Conservation (phyloP, 2,329 filamentous ascomycete species). For the Colletotrichum musae region DNA sequence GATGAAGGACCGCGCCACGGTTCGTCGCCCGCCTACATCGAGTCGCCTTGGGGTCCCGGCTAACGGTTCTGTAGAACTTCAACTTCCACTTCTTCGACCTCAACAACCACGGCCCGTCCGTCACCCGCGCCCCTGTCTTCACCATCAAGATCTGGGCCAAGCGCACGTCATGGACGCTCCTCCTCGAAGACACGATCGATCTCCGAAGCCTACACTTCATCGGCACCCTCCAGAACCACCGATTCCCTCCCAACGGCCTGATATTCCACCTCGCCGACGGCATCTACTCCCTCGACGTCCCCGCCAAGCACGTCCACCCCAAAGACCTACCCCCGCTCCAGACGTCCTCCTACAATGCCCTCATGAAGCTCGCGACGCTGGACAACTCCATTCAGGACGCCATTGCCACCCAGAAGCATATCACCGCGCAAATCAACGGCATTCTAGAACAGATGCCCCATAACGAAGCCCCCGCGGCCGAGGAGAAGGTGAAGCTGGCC, state of each 20-base stretch:
- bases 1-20: constrained; percentile 80
- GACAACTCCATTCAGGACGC: constrained; percentile 95
- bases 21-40: constrained; percentile 44
- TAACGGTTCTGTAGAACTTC: constrained; percentile 75
- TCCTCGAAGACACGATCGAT: constrained; percentile 81
- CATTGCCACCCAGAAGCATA: constrained; percentile 79
- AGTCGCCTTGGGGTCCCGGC: not conserved
- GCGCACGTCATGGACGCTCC: constrained; percentile 69
- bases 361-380: constrained; percentile 90
- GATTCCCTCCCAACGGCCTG: constrained; percentile 85
- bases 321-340: constrained; percentile 66
- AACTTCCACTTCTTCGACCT: constrained; percentile 90
- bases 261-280: constrained; percentile 90
- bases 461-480: constrained; percentile 62
- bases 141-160: constrained; percentile 83
- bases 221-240: constrained; percentile 77
- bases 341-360: constrained; percentile 86
- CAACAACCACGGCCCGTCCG: constrained; percentile 69
- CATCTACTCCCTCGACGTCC: constrained; percentile 84
- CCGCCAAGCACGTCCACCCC: constrained; percentile 63
- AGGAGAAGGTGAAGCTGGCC: constrained; percentile 64
- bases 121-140: constrained; percentile 77
- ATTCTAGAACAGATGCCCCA: constrained; percentile 60
- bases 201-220: constrained; percentile 84
- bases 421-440: constrained; percentile 84